A percentile compares a stretch with the other conserved stretches of the same genome.
These are phyloP conservation scores for Trichoderma harzianum DNA, from an alignment of 2,329 filamentous ascomycete genomes.

Conservation along the genomic window DNA sequence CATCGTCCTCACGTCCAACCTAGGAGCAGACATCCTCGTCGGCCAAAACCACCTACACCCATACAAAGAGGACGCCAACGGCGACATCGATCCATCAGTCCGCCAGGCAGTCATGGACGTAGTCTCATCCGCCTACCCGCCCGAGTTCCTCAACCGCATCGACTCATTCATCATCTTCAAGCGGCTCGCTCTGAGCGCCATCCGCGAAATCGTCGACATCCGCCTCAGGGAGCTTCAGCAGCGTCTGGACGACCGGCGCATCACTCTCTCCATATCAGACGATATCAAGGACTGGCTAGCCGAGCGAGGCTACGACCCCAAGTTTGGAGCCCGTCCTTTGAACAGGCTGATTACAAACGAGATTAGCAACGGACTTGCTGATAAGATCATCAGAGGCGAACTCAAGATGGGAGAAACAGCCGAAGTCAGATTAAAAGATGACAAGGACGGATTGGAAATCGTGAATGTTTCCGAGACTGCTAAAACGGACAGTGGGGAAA, in stretches of 20 bases:
- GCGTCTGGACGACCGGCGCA: slow-evolving; percentile 80
- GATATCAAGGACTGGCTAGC: slow-evolving; percentile 83
- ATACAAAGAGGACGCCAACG: slow-evolving; percentile 59
- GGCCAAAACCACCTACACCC: slow-evolving; percentile 64
- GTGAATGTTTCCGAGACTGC: slow-evolving; percentile 21
- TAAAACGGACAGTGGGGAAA: neutral
- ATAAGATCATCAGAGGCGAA: slow-evolving; percentile 85
- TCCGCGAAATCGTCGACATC: slow-evolving; percentile 92
- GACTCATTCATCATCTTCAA: slow-evolving; percentile 98
- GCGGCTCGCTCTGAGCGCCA: slow-evolving; percentile 70
- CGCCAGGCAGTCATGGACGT: slow-evolving; percentile 85
- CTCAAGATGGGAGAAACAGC: slow-evolving; percentile 73
- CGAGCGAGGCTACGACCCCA: slow-evolving; percentile 84
- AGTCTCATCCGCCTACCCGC: slow-evolving; percentile 70
- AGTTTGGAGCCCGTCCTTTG: slow-evolving; percentile 84
- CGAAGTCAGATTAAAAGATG: slow-evolving; percentile 63
- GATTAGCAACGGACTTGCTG: slow-evolving; percentile 83
- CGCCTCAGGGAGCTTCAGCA: slow-evolving; percentile 78
- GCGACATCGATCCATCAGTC: slow-evolving; percentile 69
- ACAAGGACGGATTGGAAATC: slow-evolving; percentile 57
- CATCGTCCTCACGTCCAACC: slow-evolving; percentile 92
- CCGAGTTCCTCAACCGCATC: slow-evolving; percentile 94
- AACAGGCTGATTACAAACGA: slow-evolving; percentile 88
- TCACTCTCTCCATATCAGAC: slow-evolving; percentile 67
- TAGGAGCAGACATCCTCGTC: slow-evolving; percentile 88